Base-by-base conservation (phyloP, 1,284 basidiomycete species). In the Trichosporon faecale region DNA sequence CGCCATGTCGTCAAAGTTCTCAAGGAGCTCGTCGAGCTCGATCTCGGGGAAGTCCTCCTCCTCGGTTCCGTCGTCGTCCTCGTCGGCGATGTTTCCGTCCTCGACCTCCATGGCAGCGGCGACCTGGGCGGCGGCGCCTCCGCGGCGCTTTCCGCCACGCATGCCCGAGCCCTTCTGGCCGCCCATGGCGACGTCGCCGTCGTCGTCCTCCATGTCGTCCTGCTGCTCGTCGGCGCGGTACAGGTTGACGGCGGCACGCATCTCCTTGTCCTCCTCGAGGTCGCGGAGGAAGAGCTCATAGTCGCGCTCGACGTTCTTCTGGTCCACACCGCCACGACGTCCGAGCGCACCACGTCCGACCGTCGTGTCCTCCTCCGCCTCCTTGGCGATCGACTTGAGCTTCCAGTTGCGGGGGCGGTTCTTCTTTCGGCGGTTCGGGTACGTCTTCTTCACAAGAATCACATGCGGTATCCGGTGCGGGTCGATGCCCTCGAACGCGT, bases 201-300 rank as follows among this genome's bases (percentile, higher is more conserved):
- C 76, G 49, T 71, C 72, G 77, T 82, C 81, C 86, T 85, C 18
- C 14, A 52, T 64, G 72, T 76, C 77, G 63, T 63, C 70, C 66
- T 18, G 72, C 74, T 71, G 76, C 74, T 71, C 73, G 8, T 83
- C 78, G 18, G 88, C 85, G 84, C 91, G 92, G 86, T 95, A 99
- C 69, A 99, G 78, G 84, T 98, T 97, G 78, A 99, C 91, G 18
- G 89, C 89, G 18, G 88, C 87, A 66, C 96, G 89, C 87, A 98
- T 86, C 86, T 98, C 96, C 66, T 92, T 91, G 85, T 99, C 96
- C 83, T 99, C 96, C 84, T 98, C 96, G 69, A 99, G 84, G 78
- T 98, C 95, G 66, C 93, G 88, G 84, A 99, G 85, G 89, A 99
- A 99, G 73, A 94, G 77, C 85, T 98, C 96, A 82, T 98, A 99